phyloP scores from a whole-genome alignment of 139 green algal species.

The Nannochloris sp. region DNA sequence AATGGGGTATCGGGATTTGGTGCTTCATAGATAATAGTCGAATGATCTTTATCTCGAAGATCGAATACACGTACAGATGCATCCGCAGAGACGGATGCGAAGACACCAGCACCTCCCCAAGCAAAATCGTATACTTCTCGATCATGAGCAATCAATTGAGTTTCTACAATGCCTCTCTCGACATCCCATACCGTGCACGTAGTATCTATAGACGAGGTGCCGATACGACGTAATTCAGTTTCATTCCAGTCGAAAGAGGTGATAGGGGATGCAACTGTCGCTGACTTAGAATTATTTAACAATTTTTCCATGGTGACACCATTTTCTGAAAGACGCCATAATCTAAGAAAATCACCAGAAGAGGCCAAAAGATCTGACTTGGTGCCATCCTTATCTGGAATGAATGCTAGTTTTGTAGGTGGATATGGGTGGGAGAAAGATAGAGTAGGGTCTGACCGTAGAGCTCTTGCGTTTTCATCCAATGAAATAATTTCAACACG shows the following conservation, averaged over 20 bases:
- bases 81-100: constrained; percentile 92
- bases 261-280: constrained; percentile 43
- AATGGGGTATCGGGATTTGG: constrained; percentile 72
- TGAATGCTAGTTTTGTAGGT: constrained; percentile 90
- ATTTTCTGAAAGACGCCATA: constrained; percentile 79
- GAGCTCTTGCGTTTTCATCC: constrained; percentile 68
- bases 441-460: constrained; percentile 52
- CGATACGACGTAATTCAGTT: constrained; percentile 71
- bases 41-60: constrained; percentile 92
- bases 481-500: constrained; percentile 74
- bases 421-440: constrained; percentile 88
- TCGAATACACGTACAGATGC: constrained; percentile 95
- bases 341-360: constrained; percentile 80
- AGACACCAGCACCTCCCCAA: constrained; percentile 91
- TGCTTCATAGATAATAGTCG: constrained; percentile 96
- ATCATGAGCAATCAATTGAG: constrained; percentile 89
- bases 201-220: constrained; percentile 91
- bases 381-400: constrained; percentile 59
- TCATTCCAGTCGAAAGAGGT: constrained; percentile 99
- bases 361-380: constrained; percentile 85
- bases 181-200: constrained; percentile 98
- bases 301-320: constrained; percentile 66
- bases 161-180: constrained; percentile 81
- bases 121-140: constrained; percentile 96
- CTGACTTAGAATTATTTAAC: constrained; percentile 63